phyloP scores from a whole-genome alignment of 2,329 filamentous ascomycete genomes.

The Alternaria angustiovoidea region DNA sequence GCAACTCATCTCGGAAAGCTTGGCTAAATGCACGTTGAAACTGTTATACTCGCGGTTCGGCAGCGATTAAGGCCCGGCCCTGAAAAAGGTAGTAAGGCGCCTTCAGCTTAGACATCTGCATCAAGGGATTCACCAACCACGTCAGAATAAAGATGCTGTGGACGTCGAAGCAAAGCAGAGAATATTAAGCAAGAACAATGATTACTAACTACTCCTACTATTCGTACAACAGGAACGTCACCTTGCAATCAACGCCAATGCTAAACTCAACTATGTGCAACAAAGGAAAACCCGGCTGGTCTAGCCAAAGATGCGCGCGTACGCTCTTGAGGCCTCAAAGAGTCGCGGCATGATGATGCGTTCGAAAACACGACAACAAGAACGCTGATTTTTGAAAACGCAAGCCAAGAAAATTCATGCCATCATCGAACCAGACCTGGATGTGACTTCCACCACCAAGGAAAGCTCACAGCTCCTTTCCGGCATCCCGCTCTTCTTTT shows the following conservation, averaged over 20 bases:
- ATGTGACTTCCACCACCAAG: neutral
- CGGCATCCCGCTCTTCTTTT: neutral
- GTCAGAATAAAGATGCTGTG: neutral
- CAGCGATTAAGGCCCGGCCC: too few species aligned
- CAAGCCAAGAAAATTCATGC: constrained; percentile 6
- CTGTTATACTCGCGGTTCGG: too few species aligned
- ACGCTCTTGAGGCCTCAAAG: constrained; percentile 13
- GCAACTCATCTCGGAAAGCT: neutral
- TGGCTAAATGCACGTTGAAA: too few species aligned
- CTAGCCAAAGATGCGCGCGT: constrained; percentile 30
- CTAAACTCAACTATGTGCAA: constrained; percentile 13
- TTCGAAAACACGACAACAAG: constrained; percentile 2
- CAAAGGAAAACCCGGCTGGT: constrained; percentile 33
- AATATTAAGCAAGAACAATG: neutral
- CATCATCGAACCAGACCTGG: constrained; percentile 3
- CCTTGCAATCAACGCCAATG: constrained; percentile 12
- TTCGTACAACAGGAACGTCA: constrained; percentile 7
- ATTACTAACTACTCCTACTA: neutral
- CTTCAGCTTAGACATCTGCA: too few species aligned
- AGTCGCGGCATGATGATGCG: constrained; percentile 17
- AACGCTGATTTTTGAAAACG: constrained; percentile 14
- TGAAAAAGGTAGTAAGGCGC: too few species aligned
- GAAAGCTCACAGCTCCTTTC: neutral
- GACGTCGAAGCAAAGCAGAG: neutral
- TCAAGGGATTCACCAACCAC: neutral